Evolutionary conservation across 2,329 filamentous ascomycete species (phyloP).

Genomic region (Epichloe brachyelytri): DNA sequence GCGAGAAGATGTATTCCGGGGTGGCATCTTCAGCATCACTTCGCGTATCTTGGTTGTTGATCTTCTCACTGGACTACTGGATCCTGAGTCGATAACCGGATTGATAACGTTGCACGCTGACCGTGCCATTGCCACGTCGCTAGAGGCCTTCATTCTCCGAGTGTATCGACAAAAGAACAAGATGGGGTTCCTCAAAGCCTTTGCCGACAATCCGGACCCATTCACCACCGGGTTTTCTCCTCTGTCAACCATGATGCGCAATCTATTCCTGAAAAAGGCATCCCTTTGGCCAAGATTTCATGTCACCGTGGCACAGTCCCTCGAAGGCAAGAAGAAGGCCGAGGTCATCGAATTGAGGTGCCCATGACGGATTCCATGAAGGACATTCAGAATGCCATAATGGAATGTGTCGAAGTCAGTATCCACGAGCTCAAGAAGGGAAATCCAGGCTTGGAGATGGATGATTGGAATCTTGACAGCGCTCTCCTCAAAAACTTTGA

Average conservation of each 20-base stretch:
- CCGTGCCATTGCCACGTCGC: constrained; percentile 68
- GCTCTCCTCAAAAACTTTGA: constrained; percentile 90
- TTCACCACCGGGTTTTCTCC: constrained; percentile 83
- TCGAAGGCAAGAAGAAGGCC: constrained; percentile 86
- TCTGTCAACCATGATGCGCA: constrained; percentile 80
- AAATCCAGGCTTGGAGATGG: constrained; percentile 84
- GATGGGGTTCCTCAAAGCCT: constrained; percentile 84
- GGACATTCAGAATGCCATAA: constrained; percentile 83
- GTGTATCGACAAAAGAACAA: constrained; percentile 95
- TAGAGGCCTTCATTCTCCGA: constrained; percentile 89
- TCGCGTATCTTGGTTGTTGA: constrained; percentile 93
- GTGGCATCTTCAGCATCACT: constrained; percentile 91
- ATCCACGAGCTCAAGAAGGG: constrained; percentile 87
- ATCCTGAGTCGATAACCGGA: constrained; percentile 76
- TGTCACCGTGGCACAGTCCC: constrained; percentile 71
- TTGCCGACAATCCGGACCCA: constrained; percentile 85
- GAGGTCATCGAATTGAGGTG: constrained; percentile 93
- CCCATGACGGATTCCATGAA: constrained; percentile 92
- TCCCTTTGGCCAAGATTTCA: constrained; percentile 93
- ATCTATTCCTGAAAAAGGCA: constrained; percentile 72
- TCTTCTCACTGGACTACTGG: constrained; percentile 69
- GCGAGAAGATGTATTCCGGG: constrained; percentile 87
- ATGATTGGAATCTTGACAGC: constrained; percentile 92
- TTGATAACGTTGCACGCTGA: constrained; percentile 83
- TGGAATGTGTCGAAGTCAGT: constrained; percentile 92